Base-by-base conservation (phyloP, 352 stramenopile species). In the Albugo candida region DNA sequence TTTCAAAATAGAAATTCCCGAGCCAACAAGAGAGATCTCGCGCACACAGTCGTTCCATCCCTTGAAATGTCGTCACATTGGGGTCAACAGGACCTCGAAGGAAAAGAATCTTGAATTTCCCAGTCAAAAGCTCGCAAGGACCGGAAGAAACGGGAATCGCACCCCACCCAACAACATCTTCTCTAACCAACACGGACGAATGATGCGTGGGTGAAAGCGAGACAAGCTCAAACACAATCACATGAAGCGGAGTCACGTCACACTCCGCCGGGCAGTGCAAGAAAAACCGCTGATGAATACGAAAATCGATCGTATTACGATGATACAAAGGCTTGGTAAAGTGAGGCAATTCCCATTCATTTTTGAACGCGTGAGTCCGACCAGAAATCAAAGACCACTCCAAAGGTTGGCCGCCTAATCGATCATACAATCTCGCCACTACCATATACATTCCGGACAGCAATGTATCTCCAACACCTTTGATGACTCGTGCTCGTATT, bases 1-100 rank as follows among this genome's bases (percentile, higher is more conserved):
- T 64, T 40, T 91, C 73, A 17, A 95, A 43, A 55, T 95, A 95
- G 14, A 95, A 49, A 45, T 95, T 95, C 38, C 78, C 85, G 17
- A 95, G 64, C 84, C 84, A 95, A 2, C 63, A 60, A 1, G 70
- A 75, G 27, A 95, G 58, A 54, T 94, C 75, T 2, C 55, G 43
- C 39, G 64, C 55, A 51, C 79, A 80, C 58, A 70, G 66, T 21
- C 57, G 53, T 53, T 91, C 79, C 18, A 93, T 77, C 39, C 75
- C 61, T 10, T 65, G 52, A 45, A 70, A 76, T 50, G 82, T 85
- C 49, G 80, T 63, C 65, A 87, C 78, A 37, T 75, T 81, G 47
- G 64, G 56, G 41, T 94, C 76, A 50, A 87, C 65, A 55, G 93
- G 81, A 8, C 82, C 81, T 5, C 71, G 65, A 18, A 95, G 48